These are phyloP conservation scores for Phaseolus coccineus DNA, from an alignment of 331 rosid species.

Conservation along the genomic window DNA sequence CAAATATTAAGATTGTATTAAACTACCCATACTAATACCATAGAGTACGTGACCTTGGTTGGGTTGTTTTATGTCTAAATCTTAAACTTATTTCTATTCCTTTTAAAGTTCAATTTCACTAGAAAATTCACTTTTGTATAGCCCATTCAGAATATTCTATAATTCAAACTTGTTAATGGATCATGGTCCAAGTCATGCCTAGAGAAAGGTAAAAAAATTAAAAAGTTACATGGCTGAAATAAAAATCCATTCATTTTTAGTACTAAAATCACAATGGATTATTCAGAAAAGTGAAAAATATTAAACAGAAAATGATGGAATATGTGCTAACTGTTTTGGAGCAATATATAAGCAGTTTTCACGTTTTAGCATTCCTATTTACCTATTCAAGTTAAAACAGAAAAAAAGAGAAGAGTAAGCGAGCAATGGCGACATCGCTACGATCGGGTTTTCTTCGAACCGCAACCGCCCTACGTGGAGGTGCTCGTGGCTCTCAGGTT, in stretches of 20 bases:
- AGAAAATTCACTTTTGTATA: too few species aligned
- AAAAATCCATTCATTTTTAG: too few species aligned
- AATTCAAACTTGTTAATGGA: too few species aligned
- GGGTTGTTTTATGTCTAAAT: too few species aligned
- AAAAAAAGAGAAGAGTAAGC: constrained; percentile 24
- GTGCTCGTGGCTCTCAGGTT: constrained; percentile 55
- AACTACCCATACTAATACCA: too few species aligned
- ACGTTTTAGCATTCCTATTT: background rate
- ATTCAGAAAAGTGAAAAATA: background rate
- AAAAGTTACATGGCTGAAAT: background rate
- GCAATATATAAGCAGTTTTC: constrained; percentile 17
- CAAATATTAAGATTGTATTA: too few species aligned
- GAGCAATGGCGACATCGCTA: constrained; percentile 72
- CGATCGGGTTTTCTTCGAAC: constrained; percentile 80
- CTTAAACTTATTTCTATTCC: too few species aligned
- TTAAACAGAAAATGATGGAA: background rate
- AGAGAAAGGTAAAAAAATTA: background rate
- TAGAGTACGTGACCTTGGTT: too few species aligned
- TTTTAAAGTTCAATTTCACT: too few species aligned
- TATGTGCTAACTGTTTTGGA: background rate
- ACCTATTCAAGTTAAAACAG: background rate
- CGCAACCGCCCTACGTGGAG: constrained; percentile 66
- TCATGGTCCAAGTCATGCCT: too few species aligned
- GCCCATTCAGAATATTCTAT: too few species aligned
- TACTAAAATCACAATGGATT: background rate